phyloP scores from a whole-genome alignment of 148 eudicot genomes.

The Tetragonia tetragonoides region DNA sequence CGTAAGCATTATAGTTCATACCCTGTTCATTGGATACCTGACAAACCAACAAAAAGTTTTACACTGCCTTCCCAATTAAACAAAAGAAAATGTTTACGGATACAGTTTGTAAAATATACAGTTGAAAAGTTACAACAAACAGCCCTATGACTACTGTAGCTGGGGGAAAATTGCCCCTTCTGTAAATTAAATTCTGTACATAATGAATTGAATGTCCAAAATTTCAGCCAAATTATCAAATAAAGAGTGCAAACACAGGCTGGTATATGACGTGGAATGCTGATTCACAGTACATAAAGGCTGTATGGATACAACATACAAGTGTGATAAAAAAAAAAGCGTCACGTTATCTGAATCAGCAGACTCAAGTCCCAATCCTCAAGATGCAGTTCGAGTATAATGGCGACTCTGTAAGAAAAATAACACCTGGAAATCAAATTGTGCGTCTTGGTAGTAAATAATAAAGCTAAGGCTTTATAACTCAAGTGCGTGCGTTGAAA shows the following conservation, averaged over 20 bases:
- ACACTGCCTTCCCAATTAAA: background rate
- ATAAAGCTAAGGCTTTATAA: too few species aligned
- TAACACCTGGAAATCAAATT: background rate
- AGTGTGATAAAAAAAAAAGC: background rate
- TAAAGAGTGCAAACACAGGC: slow-evolving; percentile 12
- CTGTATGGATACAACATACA: background rate
- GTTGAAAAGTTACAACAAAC: slow-evolving; percentile 3
- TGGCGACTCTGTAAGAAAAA: slow-evolving; percentile 1
- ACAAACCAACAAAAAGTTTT: background rate
- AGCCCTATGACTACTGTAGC: background rate
- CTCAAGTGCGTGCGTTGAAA: too few species aligned
- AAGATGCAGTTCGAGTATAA: background rate
- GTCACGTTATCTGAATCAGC: slow-evolving; percentile 11
- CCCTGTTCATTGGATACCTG: background rate
- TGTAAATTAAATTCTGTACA: slow-evolving; percentile 21
- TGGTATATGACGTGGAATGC: background rate
- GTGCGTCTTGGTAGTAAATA: background rate
- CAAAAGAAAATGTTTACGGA: background rate
- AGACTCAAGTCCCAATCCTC: background rate
- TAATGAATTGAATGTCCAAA: slow-evolving; percentile 21
- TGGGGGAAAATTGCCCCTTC: background rate
- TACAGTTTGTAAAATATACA: slow-evolving; percentile 12
- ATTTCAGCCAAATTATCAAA: slow-evolving; percentile 11
- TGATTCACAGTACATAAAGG: background rate
- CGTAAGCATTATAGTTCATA: background rate